phyloP scores from a whole-genome alignment of 1,139 yeast genomes.

The Taiozyma sp. region DNA sequence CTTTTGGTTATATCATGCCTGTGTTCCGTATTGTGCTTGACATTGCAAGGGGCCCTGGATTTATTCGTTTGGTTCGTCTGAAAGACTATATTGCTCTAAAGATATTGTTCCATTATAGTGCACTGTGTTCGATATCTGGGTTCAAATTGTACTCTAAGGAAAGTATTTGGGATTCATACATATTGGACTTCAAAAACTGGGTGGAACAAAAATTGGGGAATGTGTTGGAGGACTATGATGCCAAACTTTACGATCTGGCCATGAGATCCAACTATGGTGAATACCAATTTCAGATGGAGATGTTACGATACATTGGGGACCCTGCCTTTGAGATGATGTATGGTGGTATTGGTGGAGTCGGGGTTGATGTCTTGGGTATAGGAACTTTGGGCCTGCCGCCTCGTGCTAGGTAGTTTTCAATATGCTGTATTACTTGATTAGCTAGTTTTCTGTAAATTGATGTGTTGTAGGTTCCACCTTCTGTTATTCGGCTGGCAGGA shows the following conservation, averaged over 20 bases:
- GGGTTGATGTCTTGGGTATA: not conserved
- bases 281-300: not conserved
- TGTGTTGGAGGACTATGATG: conserved; percentile 15
- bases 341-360: not conserved
- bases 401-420: not conserved
- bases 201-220: conserved; percentile 6
- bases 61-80: conserved; percentile 8
- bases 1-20: conserved; percentile 17
- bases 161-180: conserved; percentile 24
- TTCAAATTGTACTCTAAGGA: conserved; percentile 14
- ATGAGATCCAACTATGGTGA: not conserved
- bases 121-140: conserved; percentile 17
- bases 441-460: not conserved
- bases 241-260: conserved; percentile 11
- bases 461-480: not conserved
- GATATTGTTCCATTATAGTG: conserved; percentile 16
- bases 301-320: not conserved
- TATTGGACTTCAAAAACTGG: conserved; percentile 13
- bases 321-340: not conserved
- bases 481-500: not conserved
- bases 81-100: conserved; percentile 18
- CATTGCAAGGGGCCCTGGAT: conserved; percentile 5
- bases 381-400: not conserved
- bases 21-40: conserved; percentile 11
- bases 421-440: too few species aligned